Evolutionary conservation across 2,329 filamentous ascomycete species (phyloP).

Genomic region (Apiospora pterosperma): DNA sequence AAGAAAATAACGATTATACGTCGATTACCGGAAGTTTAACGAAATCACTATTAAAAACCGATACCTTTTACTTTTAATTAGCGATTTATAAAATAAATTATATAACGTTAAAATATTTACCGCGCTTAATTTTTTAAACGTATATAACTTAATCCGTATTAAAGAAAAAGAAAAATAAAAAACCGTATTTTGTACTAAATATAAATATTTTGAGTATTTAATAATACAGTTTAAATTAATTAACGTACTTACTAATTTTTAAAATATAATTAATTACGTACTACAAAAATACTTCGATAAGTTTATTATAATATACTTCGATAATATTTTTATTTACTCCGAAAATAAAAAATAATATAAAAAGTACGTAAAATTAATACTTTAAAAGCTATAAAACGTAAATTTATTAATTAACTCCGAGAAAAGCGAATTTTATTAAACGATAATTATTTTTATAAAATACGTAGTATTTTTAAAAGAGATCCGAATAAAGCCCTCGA

Average conservation of each 20-base stretch:
- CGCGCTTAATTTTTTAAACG: neutral
- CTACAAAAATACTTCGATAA: neutral
- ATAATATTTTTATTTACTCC: neutral
- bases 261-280: neutral
- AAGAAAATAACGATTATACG: slow-evolving; percentile 2
- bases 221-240: neutral
- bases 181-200: no score
- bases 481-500: neutral
- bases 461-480: no score
- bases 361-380: neutral
- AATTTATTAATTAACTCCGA: neutral
- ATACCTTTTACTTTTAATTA: no score
- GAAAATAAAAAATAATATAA: neutral
- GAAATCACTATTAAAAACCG: no score
- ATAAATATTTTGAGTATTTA: neutral
- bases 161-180: no score
- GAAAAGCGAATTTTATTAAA: neutral
- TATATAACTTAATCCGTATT: no score
- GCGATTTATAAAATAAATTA: no score
- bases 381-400: neutral
- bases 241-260: neutral
- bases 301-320: neutral
- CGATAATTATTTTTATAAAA: neutral
- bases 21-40: no score
- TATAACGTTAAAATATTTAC: neutral